These are phyloP conservation scores for Dioscorea cayenensis DNA, from an alignment of 116 monocot species.

Conservation along the genomic window DNA sequence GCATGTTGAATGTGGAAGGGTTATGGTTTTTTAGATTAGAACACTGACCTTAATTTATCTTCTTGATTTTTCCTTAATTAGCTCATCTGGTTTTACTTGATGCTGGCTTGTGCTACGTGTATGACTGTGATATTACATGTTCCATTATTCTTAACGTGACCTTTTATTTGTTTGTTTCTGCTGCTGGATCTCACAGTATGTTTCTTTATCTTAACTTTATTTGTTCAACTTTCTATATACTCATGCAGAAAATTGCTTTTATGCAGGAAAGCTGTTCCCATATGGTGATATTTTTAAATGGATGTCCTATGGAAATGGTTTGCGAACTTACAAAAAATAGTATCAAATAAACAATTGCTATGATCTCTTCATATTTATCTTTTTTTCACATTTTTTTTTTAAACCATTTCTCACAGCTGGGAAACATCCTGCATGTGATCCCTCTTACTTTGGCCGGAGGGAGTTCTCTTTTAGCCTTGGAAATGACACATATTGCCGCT, in stretches of 20 bases:
- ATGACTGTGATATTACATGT: not conserved
- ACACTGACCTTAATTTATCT: no score
- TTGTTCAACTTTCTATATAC: not conserved
- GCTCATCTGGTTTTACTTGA: no score
- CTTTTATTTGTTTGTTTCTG: not conserved
- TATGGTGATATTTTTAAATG: conserved; percentile 81
- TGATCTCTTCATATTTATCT: not conserved
- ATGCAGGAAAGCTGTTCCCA: conserved; percentile 93
- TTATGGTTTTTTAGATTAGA: no score
- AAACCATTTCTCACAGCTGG: conserved; percentile 48
- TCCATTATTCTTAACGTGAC: no score
- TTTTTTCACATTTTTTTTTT: not conserved
- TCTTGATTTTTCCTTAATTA: no score
- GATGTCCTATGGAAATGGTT: conserved; percentile 97
- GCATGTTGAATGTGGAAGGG: no score
- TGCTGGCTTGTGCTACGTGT: no score
- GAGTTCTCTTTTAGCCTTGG: conserved; percentile 91
- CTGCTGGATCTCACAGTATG: not conserved
- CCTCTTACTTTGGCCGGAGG: conserved; percentile 68
- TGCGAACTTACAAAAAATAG: not conserved
- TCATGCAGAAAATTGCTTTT: conserved; percentile 9
- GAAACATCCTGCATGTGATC: conserved; percentile 87
- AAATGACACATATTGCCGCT: conserved; percentile 84
- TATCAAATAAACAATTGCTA: not conserved
- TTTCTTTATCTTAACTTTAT: not conserved